Percentiles rank a stretch among this genome's conserved stretches.
These are phyloP conservation scores for Lolium multiflorum DNA, from an alignment of 176 grass and related monocot species.

Conservation along the genomic window DNA sequence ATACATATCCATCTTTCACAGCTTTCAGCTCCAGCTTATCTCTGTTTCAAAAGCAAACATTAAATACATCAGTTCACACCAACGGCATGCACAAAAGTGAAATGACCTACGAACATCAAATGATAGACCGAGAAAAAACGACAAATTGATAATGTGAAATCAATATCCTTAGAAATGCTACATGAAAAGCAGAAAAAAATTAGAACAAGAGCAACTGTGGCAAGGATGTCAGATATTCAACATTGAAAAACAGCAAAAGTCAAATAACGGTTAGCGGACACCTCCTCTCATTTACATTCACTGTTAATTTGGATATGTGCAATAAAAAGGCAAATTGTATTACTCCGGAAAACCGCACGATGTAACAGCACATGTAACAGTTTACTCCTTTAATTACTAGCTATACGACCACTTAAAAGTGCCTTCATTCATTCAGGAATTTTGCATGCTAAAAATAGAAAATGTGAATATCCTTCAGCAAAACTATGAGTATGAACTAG, in stretches of 20 bases:
- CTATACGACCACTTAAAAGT: not conserved
- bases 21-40: constrained; percentile 98
- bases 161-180: not conserved
- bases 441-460: not conserved
- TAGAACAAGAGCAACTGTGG: not conserved
- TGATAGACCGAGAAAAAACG: not conserved
- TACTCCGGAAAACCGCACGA: not conserved
- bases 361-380: not conserved
- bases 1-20: constrained; percentile 72
- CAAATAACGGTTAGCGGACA: not conserved
- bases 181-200: not conserved
- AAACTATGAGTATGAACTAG: not conserved
- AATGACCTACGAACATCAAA: not conserved
- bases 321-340: not conserved
- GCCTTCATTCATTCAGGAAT: not conserved
- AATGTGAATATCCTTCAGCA: not conserved
- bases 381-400: not conserved
- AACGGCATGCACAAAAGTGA: constrained; percentile 2
- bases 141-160: not conserved
- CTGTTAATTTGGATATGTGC: not conserved
- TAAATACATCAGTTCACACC: constrained; percentile 29
- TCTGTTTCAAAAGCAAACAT: constrained; percentile 47
- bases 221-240: constrained; percentile 13
- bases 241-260: not conserved
- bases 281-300: not conserved